Conservation (phyloP, 1,139 yeast genomes). For the Scheffersomyces insectosa region DNA sequence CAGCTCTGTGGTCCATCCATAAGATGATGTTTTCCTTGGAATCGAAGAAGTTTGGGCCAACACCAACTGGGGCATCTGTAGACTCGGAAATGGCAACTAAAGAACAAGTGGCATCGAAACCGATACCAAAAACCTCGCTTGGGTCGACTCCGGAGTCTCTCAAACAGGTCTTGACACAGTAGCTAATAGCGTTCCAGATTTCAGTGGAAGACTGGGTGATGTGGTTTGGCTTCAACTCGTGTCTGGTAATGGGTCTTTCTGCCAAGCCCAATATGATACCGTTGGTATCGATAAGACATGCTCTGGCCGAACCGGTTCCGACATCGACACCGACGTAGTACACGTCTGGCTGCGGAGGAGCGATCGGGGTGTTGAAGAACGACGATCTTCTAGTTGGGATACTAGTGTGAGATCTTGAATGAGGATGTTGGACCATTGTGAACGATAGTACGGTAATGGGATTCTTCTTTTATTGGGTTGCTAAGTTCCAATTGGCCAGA, state of each 20-base stretch:
- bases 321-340: conserved; percentile 93
- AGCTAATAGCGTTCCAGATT: conserved; percentile 87
- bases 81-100: conserved; percentile 74
- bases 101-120: conserved; percentile 97
- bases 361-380: conserved; percentile 35
- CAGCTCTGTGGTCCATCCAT: conserved; percentile 99
- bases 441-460: too few species aligned
- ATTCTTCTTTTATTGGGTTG: too few species aligned
- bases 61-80: conserved; percentile 73
- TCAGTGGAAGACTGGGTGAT: conserved; percentile 89
- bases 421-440: neutral
- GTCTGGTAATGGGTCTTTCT: conserved; percentile 76
- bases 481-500: too few species aligned
- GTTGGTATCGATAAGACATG: conserved; percentile 79
- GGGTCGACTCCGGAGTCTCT: conserved; percentile 75
- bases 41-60: conserved; percentile 86
- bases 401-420: conserved; percentile 35
- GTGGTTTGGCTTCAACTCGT: conserved; percentile 67
- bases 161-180: conserved; percentile 73
- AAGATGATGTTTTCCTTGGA: conserved; percentile 77
- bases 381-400: conserved; percentile 43
- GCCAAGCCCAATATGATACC: conserved; percentile 84
- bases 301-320: conserved; percentile 96
- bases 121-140: conserved; percentile 72
- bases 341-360: conserved; percentile 49